Conservation (phyloP, 2,329 filamentous ascomycete species). For the Clonostachys solani region DNA sequence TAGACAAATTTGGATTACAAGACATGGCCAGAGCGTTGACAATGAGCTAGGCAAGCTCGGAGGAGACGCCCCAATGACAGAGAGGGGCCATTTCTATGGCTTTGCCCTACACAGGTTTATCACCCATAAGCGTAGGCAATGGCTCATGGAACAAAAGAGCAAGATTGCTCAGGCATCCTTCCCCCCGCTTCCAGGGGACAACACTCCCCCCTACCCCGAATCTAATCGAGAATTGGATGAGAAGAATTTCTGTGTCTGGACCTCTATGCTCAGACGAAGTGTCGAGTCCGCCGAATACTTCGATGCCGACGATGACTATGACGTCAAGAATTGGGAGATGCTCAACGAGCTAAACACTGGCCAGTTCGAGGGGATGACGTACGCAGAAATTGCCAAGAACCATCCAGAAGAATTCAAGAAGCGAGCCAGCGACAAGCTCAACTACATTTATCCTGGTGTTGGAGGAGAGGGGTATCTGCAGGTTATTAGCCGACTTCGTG, state of each 20-base stretch:
- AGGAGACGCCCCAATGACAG: constrained; percentile 80
- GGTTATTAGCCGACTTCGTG: constrained; percentile 89
- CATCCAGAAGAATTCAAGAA: constrained; percentile 78
- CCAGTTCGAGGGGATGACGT: constrained; percentile 91
- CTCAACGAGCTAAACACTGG: constrained; percentile 94
- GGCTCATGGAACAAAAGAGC: constrained; percentile 78
- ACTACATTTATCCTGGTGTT: constrained; percentile 93
- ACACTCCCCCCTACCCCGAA: constrained; percentile 92
- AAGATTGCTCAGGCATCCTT: constrained; percentile 75
- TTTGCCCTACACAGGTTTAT: constrained; percentile 80
- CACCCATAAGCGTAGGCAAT: constrained; percentile 71
- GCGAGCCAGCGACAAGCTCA: constrained; percentile 81
- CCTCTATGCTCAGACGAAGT: constrained; percentile 89
- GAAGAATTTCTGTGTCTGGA: constrained; percentile 98
- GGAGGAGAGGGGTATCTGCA: constrained; percentile 96
- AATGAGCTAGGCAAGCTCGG: constrained; percentile 87
- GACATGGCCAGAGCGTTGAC: constrained; percentile 87
- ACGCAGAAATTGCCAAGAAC: constrained; percentile 78
- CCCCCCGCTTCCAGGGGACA: constrained; percentile 86
- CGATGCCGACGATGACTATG: constrained; percentile 86
- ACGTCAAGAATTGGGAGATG: constrained; percentile 97
- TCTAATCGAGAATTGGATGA: constrained; percentile 64
- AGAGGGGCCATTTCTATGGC: constrained; percentile 76
- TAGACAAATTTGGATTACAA: constrained; percentile 95
- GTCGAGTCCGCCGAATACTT: constrained; percentile 87